Base-by-base conservation (phyloP, 768 basidiomycete species). In the Lactarius vividus region DNA sequence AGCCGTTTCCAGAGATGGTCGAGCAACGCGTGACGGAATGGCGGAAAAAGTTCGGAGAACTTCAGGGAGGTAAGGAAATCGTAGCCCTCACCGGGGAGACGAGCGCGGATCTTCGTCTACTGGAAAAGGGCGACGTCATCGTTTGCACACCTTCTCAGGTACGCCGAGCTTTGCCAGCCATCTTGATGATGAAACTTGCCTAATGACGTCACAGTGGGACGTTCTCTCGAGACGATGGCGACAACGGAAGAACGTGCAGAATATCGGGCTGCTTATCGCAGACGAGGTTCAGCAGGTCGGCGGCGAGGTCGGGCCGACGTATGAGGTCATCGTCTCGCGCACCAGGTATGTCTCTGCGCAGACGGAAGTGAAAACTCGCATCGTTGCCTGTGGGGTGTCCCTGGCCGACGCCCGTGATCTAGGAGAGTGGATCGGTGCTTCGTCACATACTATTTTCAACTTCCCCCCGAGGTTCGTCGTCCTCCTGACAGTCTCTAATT, bases 1-100 rank as follows among this genome's bases (percentile, higher is more conserved):
- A 96, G 76, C 97, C 97, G 0, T 97, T 92, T 75, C 95, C 95
- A 71, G 97, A 98, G 71, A 96, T 98, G 92, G 97, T 98, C 2
- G 94, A 98, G 63, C 83, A 87, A 70, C 84, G 96, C 3, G 92
- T 96, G 0, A 78, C 81, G 35, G 96, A 98, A 74, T 99, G 97
- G 97, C 82, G 81, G 59, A 80, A 80, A 63, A 98, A 95, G 78
- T 98, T 98, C 67, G 80, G 85, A 18, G 73, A 81, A 15, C 75
- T 98, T 0, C 93, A 96, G 72, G 94, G 92, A 11, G 92, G 94
- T 33, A 98, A 98, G 79, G 91, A 94, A 79, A 89, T 98, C 65
- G 88, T 96, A 54, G 91, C 91, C 67, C 78, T 99, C 60, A 98
- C 96, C 1, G 97, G 97, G 3, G 97, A 99, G 75, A 91, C 91